Evolutionary conservation across 106 monocot genomes (phyloP).

Genomic region (Dendrobium chrysotoxum): DNA sequence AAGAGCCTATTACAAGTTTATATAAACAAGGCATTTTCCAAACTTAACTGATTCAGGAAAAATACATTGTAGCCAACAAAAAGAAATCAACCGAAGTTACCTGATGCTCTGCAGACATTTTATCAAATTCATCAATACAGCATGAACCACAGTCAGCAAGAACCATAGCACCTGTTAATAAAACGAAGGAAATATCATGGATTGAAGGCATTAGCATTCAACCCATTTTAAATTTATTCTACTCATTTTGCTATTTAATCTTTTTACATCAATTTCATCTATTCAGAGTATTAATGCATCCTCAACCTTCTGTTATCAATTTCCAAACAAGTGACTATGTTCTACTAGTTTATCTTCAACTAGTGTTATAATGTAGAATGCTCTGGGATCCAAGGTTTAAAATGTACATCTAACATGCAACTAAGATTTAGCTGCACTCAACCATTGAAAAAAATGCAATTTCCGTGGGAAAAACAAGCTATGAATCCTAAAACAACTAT

Average conservation of each 20-base stretch:
- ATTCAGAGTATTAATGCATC: neutral
- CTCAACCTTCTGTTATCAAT: neutral
- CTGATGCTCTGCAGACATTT: conserved; percentile 98
- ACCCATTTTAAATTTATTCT: neutral
- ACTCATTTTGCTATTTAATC: neutral
- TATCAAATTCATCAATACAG: conserved; percentile 99
- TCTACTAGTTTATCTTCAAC: no score
- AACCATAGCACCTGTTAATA: conserved; percentile 84
- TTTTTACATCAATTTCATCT: neutral
- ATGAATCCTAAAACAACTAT: no score
- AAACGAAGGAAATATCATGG: neutral
- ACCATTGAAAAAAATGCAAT: neutral
- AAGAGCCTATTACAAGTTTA: conserved; percentile 46
- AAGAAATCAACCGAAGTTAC: conserved; percentile 20
- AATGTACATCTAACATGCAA: neutral
- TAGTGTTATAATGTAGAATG: neutral
- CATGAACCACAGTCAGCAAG: conserved; percentile 96
- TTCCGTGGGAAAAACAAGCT: no score
- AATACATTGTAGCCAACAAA: neutral
- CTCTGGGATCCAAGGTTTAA: neutral
- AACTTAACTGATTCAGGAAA: neutral
- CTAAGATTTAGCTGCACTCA: neutral
- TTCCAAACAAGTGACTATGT: no score
- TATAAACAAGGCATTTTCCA: neutral
- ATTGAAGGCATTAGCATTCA: neutral